Percentiles rank a stretch among this genome's conserved stretches.
phyloP scores from a whole-genome alignment of 2,329 filamentous ascomycete genomes.

The Microdochium bolleyi region DNA sequence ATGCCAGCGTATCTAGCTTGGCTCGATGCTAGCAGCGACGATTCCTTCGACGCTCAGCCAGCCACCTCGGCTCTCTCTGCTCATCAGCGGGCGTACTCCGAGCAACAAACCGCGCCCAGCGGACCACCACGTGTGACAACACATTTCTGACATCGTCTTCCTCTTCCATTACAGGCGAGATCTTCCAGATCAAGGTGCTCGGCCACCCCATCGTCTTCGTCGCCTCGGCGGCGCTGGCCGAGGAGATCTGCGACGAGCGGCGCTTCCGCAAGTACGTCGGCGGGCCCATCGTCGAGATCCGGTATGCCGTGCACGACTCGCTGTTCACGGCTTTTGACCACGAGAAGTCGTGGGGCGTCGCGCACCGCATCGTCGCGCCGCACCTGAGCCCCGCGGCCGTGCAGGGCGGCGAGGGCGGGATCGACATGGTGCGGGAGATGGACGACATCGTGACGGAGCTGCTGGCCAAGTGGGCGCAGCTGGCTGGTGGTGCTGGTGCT shows the following conservation, averaged over 20 bases:
- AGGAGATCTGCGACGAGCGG: constrained; percentile 40
- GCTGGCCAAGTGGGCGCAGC: constrained; percentile 37
- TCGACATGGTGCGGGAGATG: constrained; percentile 31
- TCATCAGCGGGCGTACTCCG: too few relatives aligned
- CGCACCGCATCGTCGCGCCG: constrained; percentile 44
- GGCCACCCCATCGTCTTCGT: constrained; percentile 32
- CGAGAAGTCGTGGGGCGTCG: constrained; percentile 40
- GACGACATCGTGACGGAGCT: constrained; percentile 40
- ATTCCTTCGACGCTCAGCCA: too few relatives aligned
- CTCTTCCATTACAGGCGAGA: constrained; percentile 16
- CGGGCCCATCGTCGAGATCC: constrained; percentile 44
- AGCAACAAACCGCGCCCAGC: too few relatives aligned
- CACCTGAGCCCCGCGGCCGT: constrained; percentile 24
- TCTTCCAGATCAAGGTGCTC: constrained; percentile 33
- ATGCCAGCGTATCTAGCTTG: too few relatives aligned
- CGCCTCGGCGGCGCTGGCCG: constrained; percentile 28
- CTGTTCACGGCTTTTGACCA: constrained; percentile 44
- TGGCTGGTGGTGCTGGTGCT: constrained; percentile 10
- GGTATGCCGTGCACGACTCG: constrained; percentile 37
- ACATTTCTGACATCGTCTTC: too few relatives aligned
- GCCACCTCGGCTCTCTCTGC: too few relatives aligned
- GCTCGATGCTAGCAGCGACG: too few relatives aligned
- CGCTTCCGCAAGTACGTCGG: constrained; percentile 47
- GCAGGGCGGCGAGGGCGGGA: constrained; percentile 15
- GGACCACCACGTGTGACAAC: constrained; percentile 1